Base-by-base conservation (phyloP, 164 flowering plant species). In the Berberis thunbergii region DNA sequence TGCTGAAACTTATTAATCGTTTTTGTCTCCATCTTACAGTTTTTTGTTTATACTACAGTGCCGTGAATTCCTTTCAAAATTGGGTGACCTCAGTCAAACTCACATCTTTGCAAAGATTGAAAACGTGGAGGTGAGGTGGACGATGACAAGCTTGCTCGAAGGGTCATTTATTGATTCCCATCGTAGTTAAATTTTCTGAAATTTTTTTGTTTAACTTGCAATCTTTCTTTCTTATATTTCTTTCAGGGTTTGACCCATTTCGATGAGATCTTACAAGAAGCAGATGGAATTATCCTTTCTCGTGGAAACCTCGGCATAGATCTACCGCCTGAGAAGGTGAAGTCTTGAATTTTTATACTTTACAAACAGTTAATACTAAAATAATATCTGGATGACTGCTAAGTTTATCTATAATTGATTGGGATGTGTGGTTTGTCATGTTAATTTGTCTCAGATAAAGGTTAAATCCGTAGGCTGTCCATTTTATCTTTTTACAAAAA, bases 71-170 rank as follows among this genome's bases (percentile, higher is more conserved):
- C 92, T 93, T 62, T 81, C 91, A 7, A 87, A 80, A 66, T 70
- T 81, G 71, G 97, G 96, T 61, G 93, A 86, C 66, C 92, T 93
- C 50, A 64, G 49, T 60, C 94, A 87, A 70, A 90, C 98, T 50
- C 98, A 90, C 73, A 93, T 93, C 67, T 85, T 90, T 78, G 98
- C 98, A 1, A 93, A 93, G 76, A 93, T 93, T 61, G 80, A 77
- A 70, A 77, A 72, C 43, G 50, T 74, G 10, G 80, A 77, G 77
- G 80, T 77, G 65, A 74, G 61, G n/a, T 53, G 52, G 3, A 2
- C 1, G 50, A 48, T 7, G 5, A 26, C 26, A 26, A 26, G 26
- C 26, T 26, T 26, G 26, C 26, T 26, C 26, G 0, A 26, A 26
- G 26, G 26, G 26, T 26, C 26, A 26, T 26, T 26, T 26, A 26